phyloP scores from a whole-genome alignment of 2,329 filamentous ascomycete genomes.

The Clarireedia hainanense region DNA sequence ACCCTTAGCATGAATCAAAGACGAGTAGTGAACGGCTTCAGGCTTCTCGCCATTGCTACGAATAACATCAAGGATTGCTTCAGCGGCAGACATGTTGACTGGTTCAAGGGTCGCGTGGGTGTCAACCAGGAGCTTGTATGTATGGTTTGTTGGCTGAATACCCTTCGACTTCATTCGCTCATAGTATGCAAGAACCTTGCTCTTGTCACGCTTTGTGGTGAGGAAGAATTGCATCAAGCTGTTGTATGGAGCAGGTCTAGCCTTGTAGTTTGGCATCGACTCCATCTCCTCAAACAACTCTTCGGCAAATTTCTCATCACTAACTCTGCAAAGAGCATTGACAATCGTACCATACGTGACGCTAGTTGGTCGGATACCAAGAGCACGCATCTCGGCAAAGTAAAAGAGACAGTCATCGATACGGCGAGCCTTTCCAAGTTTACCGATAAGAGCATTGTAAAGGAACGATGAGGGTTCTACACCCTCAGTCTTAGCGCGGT shows the following conservation, averaged over 20 bases:
- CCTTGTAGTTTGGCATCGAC: conserved; percentile 97
- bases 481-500: conserved; percentile 84
- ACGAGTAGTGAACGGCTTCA: conserved; percentile 92
- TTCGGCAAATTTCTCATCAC: conserved; percentile 94
- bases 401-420: conserved; percentile 98
- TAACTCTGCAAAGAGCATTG: conserved; percentile 93
- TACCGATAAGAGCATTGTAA: conserved; percentile 97
- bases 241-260: conserved; percentile 94
- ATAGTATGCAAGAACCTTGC: conserved; percentile 90
- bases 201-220: conserved; percentile 91
- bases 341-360: conserved; percentile 98
- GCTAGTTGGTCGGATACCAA: conserved; percentile 89
- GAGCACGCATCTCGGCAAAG: conserved; percentile 92
- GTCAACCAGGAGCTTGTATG: conserved; percentile 94
- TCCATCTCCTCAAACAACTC: conserved; percentile 99
- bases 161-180: conserved; percentile 83
- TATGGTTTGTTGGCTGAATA: conserved; percentile 89
- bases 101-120: conserved; percentile 92
- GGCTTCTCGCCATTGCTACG: conserved; percentile 64
- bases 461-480: conserved; percentile 95
- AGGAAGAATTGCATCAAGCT: conserved; percentile 99
- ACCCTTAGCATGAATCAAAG: conserved; percentile 89
- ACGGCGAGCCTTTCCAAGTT: conserved; percentile 92
- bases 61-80: conserved; percentile 74
- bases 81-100: conserved; percentile 79